Conservation (phyloP, 2,329 filamentous ascomycete species). For the Colletotrichum abscissum region DNA sequence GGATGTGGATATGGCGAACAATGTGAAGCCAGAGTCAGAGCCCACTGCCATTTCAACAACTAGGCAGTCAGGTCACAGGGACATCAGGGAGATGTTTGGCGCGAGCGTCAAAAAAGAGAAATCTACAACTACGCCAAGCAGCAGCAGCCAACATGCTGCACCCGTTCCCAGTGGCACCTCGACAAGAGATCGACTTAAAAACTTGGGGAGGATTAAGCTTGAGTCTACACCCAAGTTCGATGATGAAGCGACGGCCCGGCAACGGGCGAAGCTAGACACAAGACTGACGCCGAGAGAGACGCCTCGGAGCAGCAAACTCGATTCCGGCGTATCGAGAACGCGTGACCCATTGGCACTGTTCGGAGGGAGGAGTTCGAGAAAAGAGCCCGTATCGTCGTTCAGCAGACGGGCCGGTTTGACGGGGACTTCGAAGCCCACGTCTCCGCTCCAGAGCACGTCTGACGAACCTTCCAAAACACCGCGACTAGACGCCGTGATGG, state of each 20-base stretch:
- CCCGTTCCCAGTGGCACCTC: background rate
- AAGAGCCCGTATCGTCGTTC: background rate
- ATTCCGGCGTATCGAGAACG: background rate
- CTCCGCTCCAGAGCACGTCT: background rate
- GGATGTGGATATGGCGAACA: background rate
- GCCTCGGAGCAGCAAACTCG: background rate
- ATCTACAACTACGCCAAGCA: background rate
- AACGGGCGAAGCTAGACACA: background rate
- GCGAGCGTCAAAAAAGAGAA: slow-evolving; percentile 13
- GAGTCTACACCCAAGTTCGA: slow-evolving; percentile 8
- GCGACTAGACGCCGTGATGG: background rate
- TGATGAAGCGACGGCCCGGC: background rate
- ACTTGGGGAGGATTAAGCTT: background rate
- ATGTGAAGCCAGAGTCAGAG: slow-evolving; percentile 9
- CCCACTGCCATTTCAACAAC: background rate
- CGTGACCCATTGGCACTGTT: background rate
- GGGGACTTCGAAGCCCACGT: background rate
- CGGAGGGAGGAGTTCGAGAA: background rate
- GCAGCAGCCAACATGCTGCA: background rate
- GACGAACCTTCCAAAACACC: background rate
- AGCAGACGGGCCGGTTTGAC: background rate
- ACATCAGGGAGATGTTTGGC: background rate
- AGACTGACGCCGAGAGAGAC: background rate
- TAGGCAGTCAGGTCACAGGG: background rate
- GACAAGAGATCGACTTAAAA: slow-evolving; percentile 23